Base-by-base conservation (phyloP, 208 protist genomes). In the Wallacemonas sp. region DNA sequence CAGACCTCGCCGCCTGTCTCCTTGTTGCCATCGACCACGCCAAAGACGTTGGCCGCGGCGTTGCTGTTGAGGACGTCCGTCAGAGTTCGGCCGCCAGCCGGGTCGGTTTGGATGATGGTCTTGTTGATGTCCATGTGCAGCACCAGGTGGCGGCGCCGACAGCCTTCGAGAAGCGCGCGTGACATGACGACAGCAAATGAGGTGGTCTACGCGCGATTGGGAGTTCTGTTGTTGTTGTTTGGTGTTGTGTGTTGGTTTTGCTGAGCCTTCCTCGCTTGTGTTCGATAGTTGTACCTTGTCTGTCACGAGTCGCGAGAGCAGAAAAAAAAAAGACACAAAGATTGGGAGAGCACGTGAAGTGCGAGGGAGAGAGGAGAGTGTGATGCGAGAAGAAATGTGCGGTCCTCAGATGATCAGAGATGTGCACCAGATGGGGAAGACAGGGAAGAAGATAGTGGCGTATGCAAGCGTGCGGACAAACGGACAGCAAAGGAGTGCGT, bases 111-210 rank as follows among this genome's bases (percentile, higher is more conserved):
- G 50, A 97, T 92, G 57, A 97, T 94, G 16, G 91, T 97, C 50
- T 86, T 89, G 73, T 97, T 97, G 44, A 97, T 91, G 52, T 97
- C 91, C 82, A 97, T 89, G 67, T 97, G 88, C 14, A 97, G 77
- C 3, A 97, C 75, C 14, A 97, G 70, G 49, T 86, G 91, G 44
- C 81, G 81, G 54, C 65, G 75, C 1, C 73, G 67, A 64, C 82
- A 91, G 10, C 42, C n/a, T 29, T 87, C 77, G 10, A 92, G 72
- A 67, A 89, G 74, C 7, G 64, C 45, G 2, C 77, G 72, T 1
- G 80, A 89, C 86, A 91, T 95, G 14, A 41, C 36, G 36, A 14
- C 14, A 14, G n/a, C n/a, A n/a, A n/a, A n/a, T n/a, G n/a, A n/a
- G n/a, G n/a, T n/a, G n/a, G n/a, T n/a, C n/a, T n/a, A n/a, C n/a